Evolutionary conservation across 352 stramenopile species (phyloP).

Genomic region (Globisporangium middletonii): DNA sequence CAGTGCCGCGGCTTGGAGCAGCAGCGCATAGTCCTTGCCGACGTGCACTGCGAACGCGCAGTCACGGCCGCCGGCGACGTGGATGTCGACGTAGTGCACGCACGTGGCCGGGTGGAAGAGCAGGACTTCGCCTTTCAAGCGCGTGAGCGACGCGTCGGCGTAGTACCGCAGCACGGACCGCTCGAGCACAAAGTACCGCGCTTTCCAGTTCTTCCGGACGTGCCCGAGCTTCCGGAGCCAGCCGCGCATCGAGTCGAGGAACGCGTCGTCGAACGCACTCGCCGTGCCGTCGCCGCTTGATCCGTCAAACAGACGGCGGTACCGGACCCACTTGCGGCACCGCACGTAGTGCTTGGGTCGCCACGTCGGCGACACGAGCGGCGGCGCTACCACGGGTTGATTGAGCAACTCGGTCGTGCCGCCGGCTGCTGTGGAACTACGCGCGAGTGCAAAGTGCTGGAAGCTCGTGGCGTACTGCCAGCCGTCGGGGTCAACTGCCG

Average conservation of each 20-base stretch:
- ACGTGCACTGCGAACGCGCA: constrained; percentile 61
- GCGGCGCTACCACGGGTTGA: background rate
- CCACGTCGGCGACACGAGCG: constrained; percentile 17
- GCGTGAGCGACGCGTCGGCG: constrained; percentile 35
- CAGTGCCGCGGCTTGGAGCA: constrained; percentile 50
- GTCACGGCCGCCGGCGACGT: constrained; percentile 42
- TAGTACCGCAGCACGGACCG: constrained; percentile 69
- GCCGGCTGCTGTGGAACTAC: background rate
- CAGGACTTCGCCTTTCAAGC: constrained; percentile 70
- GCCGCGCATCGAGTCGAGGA: constrained; percentile 64
- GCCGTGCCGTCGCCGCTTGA: background rate
- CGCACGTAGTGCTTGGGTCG: constrained; percentile 45
- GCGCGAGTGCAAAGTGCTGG: constrained; percentile 31
- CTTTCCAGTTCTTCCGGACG: constrained; percentile 76
- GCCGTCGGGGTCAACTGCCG: constrained; percentile 28
- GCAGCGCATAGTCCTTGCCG: constrained; percentile 45
- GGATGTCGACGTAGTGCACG: constrained; percentile 68
- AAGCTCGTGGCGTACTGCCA: constrained; percentile 70
- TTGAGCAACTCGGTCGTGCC: background rate
- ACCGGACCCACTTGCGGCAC: constrained; percentile 64
- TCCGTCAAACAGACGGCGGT: constrained; percentile 24
- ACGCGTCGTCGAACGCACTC: constrained; percentile 59
- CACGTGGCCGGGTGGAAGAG: constrained; percentile 64
- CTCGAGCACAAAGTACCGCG: constrained; percentile 66
- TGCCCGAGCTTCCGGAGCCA: constrained; percentile 68